Conservation (phyloP, 2,329 filamentous ascomycete species). For the Trichoderma sp. region DNA sequence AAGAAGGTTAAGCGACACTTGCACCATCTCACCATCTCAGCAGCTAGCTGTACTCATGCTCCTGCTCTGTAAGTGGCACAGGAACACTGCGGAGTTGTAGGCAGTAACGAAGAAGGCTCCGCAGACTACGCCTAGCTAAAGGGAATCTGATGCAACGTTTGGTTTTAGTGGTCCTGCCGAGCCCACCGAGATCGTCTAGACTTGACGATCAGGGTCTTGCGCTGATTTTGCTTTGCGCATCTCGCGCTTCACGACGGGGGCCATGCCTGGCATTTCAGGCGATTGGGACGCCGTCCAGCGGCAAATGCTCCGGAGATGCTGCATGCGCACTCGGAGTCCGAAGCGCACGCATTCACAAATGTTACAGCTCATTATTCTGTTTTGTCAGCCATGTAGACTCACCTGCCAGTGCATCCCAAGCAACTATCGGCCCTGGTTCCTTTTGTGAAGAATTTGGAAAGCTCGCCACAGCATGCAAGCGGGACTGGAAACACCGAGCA, state of each 20-base stretch:
- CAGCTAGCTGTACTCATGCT: neutral
- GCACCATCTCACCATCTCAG: neutral
- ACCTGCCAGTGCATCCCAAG: neutral
- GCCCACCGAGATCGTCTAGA: conserved; percentile 15
- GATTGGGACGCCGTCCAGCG: neutral
- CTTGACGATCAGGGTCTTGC: conserved; percentile 22
- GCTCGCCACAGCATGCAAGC: neutral
- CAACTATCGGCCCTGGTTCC: neutral
- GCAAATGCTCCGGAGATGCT: conserved; percentile 10
- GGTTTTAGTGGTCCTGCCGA: neutral
- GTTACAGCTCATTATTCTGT: conserved; percentile 12
- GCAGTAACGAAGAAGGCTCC: neutral
- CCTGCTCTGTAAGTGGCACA: neutral
- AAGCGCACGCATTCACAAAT: neutral
- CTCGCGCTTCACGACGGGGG: conserved; percentile 12
- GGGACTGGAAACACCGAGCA: conserved; percentile 8
- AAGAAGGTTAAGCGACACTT: neutral
- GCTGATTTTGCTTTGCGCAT: conserved; percentile 16
- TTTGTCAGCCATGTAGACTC: neutral
- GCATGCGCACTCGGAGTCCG: neutral
- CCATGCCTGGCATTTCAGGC: neutral
- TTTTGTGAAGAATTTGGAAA: neutral
- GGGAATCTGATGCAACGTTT: conserved; percentile 14
- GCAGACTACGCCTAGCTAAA: neutral
- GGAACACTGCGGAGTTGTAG: neutral